Base-by-base conservation (phyloP, 805 yeast species). In the Sugiyamaella qingdaonensis region DNA sequence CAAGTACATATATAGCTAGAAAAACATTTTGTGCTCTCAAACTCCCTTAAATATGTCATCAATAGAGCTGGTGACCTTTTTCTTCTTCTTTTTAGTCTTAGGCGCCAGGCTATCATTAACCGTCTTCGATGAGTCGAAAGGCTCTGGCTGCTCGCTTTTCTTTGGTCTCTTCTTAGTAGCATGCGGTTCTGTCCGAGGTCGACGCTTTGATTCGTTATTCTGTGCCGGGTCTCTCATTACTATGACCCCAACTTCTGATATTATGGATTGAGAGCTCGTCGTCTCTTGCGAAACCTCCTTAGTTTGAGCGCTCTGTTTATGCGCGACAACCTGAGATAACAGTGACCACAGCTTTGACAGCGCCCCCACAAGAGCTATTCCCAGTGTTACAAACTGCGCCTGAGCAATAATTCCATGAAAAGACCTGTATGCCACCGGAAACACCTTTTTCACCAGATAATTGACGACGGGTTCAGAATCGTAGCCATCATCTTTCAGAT, bases 301-400 rank as follows among this genome's bases (percentile, higher is more conserved):
- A 5, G 2, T 39, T 18, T 39, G 27, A 39, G 5, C 10, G 4
- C 37, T 14, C 24, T 39, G 7, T 7, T 24, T 24, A 24, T 24
- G 7, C 29, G 7, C 21, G 27, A 33, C 48, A 4, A 45, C 37
- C 13, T 35, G 48, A 10, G 34, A 10, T 46, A 68, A 48, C 16
- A 65, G 51, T 2, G 56, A 37, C 52, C 73, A 66, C 9, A 86
- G 60, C 49, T 76, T 73, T 1, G 86, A 76, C 36, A 81, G 59
- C 16, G 72, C 49, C 0, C 86, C 95, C 2, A 88, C 62, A 37
- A 88, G 66, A 0, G 86, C 79, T 57, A 89, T 75, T 1, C 95
- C 96, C 10, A 89, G 65, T 1, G 84, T 78, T 5, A 88, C 75
- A 62, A 86, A 89, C 63, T 90, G 95, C 0, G 91, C 95, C 54